Base-by-base conservation (phyloP, 2,329 filamentous ascomycete genomes). In the Nemania abortiva region DNA sequence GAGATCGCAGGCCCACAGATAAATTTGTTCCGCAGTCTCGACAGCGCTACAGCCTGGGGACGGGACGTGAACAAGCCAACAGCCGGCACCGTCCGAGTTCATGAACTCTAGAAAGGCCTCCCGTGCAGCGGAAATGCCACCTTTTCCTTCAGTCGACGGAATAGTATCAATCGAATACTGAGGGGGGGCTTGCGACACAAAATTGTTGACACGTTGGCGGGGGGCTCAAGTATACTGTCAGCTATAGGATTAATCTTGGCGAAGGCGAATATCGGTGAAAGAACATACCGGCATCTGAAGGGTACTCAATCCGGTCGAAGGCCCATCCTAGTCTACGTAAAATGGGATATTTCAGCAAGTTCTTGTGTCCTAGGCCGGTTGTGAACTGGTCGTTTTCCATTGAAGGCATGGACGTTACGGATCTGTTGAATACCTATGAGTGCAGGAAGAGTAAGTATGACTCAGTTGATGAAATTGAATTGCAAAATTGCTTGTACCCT, bases 91-190 rank as follows among this genome's bases (percentile, higher is more conserved):
- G 6, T 56, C 54, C 15, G 54, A 37, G 18, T 56, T 37, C 2
- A 56, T 56, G 54, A 56, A 56, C 29, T 56, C 27, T 24, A 34
- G 34, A 37, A 56, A 56, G 3, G 29, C 34, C 22, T 6, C 29
- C 34, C 20, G 18, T 34, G 53, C 20, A 52, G 49, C 6, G 49
- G 22, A 52, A 24, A 27, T 24, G 9, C 9, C 49, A 52, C 4
- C 11, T 52, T 52, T 10, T 3, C 10, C 24, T 52, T 52, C 2
- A 52, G 1, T 29, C 9, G 24, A 52, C 5, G 22, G 24, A 27
- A 18, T 15, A 13, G 24, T 27, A 52, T 52, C 22, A 13, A 27
- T 52, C 9, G 24, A 15, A 52, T 52, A 52, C 22, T 52, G 49
- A 29, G 49, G 49, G 24, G 49, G 22, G 10, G 37, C 24, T 18